These are phyloP conservation scores for Neofusicoccum umdonicola DNA, from an alignment of 2,329 filamentous ascomycete species.

Conservation along the genomic window DNA sequence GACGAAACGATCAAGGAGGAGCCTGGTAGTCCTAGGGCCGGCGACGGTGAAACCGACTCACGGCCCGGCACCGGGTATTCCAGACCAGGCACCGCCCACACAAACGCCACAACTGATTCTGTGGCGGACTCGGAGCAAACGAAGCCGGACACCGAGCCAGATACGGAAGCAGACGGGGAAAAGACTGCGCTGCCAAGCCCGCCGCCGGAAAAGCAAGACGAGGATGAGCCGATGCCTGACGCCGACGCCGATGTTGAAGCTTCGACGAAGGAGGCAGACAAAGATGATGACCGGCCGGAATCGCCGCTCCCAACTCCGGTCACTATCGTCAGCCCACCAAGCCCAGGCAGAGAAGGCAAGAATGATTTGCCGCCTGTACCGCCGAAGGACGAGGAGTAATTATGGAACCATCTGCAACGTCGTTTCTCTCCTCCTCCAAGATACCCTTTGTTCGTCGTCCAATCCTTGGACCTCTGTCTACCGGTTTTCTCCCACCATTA, in stretches of 20 bases:
- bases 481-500: not conserved
- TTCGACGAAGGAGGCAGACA: not conserved
- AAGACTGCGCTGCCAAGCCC: conserved; percentile 32
- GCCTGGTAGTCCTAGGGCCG: not conserved
- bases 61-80: conserved; percentile 8
- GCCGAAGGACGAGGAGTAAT: not conserved
- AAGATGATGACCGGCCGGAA: not conserved
- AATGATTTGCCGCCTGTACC: not conserved
- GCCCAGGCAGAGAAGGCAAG: conserved; percentile 23
- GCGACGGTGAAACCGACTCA: conserved; percentile 7
- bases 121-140: conserved; percentile 7
- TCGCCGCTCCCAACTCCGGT: conserved; percentile 28
- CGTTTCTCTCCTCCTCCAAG: not conserved
- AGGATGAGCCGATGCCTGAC: conserved; percentile 19
- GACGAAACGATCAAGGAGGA: conserved; percentile 16
- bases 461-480: not conserved
- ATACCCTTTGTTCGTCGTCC: not conserved
- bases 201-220: conserved; percentile 30
- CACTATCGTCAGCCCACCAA: conserved; percentile 38
- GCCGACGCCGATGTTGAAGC: conserved; percentile 9
- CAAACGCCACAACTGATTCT: conserved; percentile 1
- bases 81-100: conserved; percentile 2
- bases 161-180: conserved; percentile 18
- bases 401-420: not conserved
- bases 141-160: not conserved